Base-by-base conservation (phyloP, 306 rosid genomes). In the Cicer bijugum region DNA sequence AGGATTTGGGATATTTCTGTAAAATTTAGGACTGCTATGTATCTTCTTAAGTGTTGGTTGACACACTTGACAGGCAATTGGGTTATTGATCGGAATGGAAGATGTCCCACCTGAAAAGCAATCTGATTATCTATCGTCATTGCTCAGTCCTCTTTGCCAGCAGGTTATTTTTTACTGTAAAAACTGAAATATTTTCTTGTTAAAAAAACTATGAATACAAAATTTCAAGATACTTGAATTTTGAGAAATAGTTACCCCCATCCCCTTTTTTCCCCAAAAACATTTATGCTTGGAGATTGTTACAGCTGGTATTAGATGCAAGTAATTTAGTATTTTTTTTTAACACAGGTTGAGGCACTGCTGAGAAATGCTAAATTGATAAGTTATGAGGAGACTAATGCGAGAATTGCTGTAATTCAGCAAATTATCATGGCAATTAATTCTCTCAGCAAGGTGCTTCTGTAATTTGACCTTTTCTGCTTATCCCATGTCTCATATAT, bases 391-490 rank as follows among this genome's bases (percentile, higher is more conserved):
- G 97, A 88, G 88, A 76, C 80, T 53, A 81, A 85, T 75, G 83
- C 83, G 78, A 94, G 92, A 82, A 62, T 90, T 87, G 79, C 82
- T 73, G 83, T 82, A 20, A 77, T 89, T 58, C 91, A 91, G 91
- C 97, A 94, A 85, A 94, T 91, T 71, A 91, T 94, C 52, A 80
- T 91, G 91, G 97, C 96, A 14, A 91, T 94, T 42, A 91, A 90
- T 87, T 83, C 96, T 55, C 96, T 94, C 84, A 94, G 99, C 94
- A 94, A 94, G 99, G 99, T 94, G 68, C 62, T 47, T 80, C 35
- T 62, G 61, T 65, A 50, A 76, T 48, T 84, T 51, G 66, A 38
- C 62, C 56, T 48, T 15, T 19, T 64, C 10, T 48, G 67, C 58
- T 23, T 81, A 67, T 37, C 43, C 53, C 15, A 52, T 38, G 17